Percentiles rank a stretch among this genome's conserved stretches.
phyloP scores from a whole-genome alignment of 495 filamentous ascomycete genomes.

The Aspergillus avenaceus region DNA sequence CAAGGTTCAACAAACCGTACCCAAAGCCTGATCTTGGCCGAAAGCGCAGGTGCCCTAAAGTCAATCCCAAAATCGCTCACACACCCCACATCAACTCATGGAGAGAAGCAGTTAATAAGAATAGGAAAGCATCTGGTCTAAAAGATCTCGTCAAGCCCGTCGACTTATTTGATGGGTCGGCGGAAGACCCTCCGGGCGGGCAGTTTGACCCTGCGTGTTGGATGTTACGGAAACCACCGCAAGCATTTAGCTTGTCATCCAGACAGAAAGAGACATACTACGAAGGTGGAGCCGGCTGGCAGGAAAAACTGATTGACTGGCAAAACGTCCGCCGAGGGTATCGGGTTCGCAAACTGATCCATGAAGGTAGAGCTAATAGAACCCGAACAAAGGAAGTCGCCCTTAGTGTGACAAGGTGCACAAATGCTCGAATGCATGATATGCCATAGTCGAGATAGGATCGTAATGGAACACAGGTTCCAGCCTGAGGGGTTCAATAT shows the following conservation, averaged over 20 bases:
- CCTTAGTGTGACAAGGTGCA: conserved; percentile 14
- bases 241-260: conserved; percentile 34
- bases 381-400: conserved; percentile 27
- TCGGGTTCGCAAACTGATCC: conserved; percentile 29
- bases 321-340: conserved; percentile 33
- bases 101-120: conserved; percentile 34
- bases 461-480: too few relatives aligned
- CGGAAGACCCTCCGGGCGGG: conserved; percentile 38
- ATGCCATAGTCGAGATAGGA: too few relatives aligned
- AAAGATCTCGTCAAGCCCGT: conserved; percentile 21
- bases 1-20: conserved; percentile 33
- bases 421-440: conserved; percentile 6
- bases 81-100: conserved; percentile 36
- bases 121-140: conserved; percentile 26
- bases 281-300: conserved; percentile 40
- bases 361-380: conserved; percentile 36
- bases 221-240: conserved; percentile 41
- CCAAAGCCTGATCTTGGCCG: conserved; percentile 13
- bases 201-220: conserved; percentile 37
- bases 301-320: conserved; percentile 41
- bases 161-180: conserved; percentile 33
- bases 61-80: conserved; percentile 15
- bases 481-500: too few relatives aligned
- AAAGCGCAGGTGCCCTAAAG: conserved; percentile 25
- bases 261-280: conserved; percentile 37